Conservation (phyloP, 352 stramenopile genomes). For the Phytophthora pseudosyringae region DNA sequence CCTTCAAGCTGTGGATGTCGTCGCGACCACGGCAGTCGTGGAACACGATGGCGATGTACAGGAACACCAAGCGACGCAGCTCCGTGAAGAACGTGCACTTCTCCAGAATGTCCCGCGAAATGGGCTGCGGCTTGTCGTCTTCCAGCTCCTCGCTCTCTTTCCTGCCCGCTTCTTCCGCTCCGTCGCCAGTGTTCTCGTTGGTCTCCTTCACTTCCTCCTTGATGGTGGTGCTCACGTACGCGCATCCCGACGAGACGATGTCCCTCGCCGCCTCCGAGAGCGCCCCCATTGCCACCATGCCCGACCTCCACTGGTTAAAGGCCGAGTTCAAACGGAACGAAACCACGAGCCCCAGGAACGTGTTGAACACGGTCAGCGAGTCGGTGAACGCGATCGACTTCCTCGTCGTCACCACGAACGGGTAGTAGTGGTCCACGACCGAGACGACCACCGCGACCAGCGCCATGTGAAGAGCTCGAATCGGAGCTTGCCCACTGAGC, state of each 20-base stretch:
- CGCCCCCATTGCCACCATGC: conserved; percentile 68
- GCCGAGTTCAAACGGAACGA: conserved; percentile 84
- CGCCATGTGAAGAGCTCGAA: conserved; percentile 70
- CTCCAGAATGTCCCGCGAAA: conserved; percentile 60
- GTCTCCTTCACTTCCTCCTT: conserved; percentile 26
- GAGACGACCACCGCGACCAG: conserved; percentile 57
- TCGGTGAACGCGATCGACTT: conserved; percentile 76
- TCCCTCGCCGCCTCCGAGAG: conserved; percentile 62
- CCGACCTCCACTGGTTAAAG: conserved; percentile 78
- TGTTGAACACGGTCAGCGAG: conserved; percentile 84
- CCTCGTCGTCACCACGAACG: conserved; percentile 63
- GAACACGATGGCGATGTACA: conserved; percentile 84
- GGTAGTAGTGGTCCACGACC: conserved; percentile 51
- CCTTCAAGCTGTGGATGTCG: conserved; percentile 65
- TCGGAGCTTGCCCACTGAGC: conserved; percentile 63
- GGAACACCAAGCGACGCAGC: conserved; percentile 70
- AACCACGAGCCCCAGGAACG: conserved; percentile 75
- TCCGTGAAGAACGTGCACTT: conserved; percentile 82
- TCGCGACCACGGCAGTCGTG: conserved; percentile 75
- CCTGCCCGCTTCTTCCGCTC: neutral
- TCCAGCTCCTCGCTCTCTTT: neutral
- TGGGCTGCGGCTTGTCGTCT: conserved; percentile 25
- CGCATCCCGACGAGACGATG: conserved; percentile 68
- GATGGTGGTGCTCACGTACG: conserved; percentile 61
- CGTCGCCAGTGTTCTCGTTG: neutral